Base-by-base conservation (phyloP, 1,284 basidiomycete genomes). In the Veloporphyrellus conicus region DNA sequence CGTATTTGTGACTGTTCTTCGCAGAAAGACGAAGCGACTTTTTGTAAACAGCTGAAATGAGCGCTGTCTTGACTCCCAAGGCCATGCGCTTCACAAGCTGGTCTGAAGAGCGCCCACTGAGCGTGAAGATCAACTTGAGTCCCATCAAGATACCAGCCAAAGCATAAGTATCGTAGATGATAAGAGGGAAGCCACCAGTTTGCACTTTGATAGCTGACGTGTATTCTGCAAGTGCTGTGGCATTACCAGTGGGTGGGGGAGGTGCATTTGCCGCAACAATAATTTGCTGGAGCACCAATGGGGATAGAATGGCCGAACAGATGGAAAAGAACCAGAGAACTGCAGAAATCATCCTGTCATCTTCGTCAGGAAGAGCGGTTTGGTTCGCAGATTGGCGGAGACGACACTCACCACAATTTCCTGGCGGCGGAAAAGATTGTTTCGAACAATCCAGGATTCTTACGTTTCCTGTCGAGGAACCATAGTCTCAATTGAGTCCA, bases 71-170 rank as follows among this genome's bases (percentile, higher is more conserved):
- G 15, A 66, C 51, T 37, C 64, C 53, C 41, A 66, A 32, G 31
- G 52, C 50, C 57, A 62, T 64, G 29, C 61, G 59, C 53, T 55
- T 60, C 28, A 66, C 59, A n/a, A 63, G 48, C 12, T 63, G 63
- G 41, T 63, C 61, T 2, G 63, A 49, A 28, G 63, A 54, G 40
- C 61, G 61, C 20, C 61, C 61, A 41, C 54, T 62, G 18, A 63
- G 28, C 4, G 60, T 55, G 40, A 23, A 55, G 15, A 51, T 33
- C 1, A 64, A n/a, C 47, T 63, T 63, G 49, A 64, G 41, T 23
- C 32, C 61, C 43, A 63, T 54, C 31, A 63, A 49, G 18, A 64
- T 48, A 40, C 52, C 48, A 7, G 42, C 60, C 31, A 66, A 37
- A 11, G 45, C 50, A 27, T 63, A 63, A 25, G 61, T 64, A 27